phyloP scores from a whole-genome alignment of 1,139 yeast species.

The Geotrichum candidum region DNA sequence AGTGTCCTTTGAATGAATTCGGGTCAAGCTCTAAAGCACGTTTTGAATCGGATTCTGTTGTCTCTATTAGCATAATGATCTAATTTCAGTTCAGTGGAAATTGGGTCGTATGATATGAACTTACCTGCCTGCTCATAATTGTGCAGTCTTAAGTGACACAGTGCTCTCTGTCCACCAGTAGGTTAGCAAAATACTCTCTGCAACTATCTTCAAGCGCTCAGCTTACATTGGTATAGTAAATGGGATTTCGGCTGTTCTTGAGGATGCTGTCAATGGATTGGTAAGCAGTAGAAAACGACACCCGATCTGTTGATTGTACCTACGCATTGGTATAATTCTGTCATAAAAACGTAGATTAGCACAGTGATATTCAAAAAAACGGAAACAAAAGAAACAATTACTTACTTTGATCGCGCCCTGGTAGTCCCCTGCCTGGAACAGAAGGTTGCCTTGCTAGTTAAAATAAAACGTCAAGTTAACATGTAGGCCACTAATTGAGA shows the following conservation, averaged over 20 bases:
- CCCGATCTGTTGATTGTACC: conserved; percentile 7
- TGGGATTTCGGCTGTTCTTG: conserved; percentile 28
- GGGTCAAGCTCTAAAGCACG: conserved; percentile 33
- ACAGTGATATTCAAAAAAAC: not conserved
- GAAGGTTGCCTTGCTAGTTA: conserved; percentile 28
- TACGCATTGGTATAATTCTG: conserved; percentile 30
- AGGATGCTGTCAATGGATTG: conserved; percentile 21
- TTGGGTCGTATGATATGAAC: not conserved
- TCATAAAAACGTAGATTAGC: not conserved
- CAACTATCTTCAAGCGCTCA: not conserved
- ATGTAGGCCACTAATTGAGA: not conserved
- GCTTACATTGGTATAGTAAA: conserved; percentile 30
- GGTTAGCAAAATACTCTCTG: not conserved
- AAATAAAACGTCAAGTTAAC: not conserved
- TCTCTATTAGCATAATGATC: conserved; percentile 13
- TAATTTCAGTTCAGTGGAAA: not conserved
- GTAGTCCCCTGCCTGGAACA: conserved; percentile 38
- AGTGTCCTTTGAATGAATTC: conserved; percentile 30
- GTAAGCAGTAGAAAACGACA: not conserved
- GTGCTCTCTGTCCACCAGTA: conserved; percentile 24
- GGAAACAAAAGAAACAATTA: not conserved
- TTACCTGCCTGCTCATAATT: conserved; percentile 26
- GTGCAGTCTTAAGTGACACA: conserved; percentile 26
- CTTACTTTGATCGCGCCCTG: conserved; percentile 32
- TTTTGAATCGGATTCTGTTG: conserved; percentile 30